These are phyloP conservation scores for Paracoccidioides brasiliensis DNA, from an alignment of 2,329 filamentous ascomycete species.

Conservation along the genomic window DNA sequence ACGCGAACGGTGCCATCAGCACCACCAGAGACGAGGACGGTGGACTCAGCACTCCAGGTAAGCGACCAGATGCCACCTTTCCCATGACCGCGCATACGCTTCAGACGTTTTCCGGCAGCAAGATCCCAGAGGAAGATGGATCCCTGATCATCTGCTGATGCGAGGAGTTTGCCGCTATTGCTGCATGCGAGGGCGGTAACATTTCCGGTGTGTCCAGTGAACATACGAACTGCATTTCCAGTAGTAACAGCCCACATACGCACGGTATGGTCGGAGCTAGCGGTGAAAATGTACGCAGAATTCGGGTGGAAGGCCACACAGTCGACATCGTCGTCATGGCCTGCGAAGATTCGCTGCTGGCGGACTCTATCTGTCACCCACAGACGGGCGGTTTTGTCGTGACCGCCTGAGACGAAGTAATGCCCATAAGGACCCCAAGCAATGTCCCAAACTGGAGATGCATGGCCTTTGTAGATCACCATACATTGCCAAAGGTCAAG, in stretches of 20 bases:
- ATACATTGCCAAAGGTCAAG: constrained; percentile 84
- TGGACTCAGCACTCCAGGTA: constrained; percentile 87
- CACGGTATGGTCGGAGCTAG: constrained; percentile 82
- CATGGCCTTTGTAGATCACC: constrained; percentile 86
- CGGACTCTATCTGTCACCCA: constrained; percentile 92
- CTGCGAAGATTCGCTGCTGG: constrained; percentile 73
- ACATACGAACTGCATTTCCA: constrained; percentile 77
- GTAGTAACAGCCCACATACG: constrained; percentile 94
- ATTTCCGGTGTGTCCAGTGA: constrained; percentile 80
- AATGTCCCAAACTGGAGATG: constrained; percentile 77
- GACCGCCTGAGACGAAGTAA: constrained; percentile 80
- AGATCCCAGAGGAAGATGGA: constrained; percentile 94
- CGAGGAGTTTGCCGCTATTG: constrained; percentile 79
- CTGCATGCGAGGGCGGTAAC: constrained; percentile 76
- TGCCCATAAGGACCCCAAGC: constrained; percentile 87
- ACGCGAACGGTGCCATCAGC: constrained; percentile 85
- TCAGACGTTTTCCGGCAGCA: constrained; percentile 69
- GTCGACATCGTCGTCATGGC: constrained; percentile 88
- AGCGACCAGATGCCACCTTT: constrained; percentile 90
- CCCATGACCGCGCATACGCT: constrained; percentile 85
- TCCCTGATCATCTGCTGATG: constrained; percentile 75
- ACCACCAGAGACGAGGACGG: constrained; percentile 75
- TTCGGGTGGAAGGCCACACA: constrained; percentile 91
- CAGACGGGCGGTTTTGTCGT: constrained; percentile 78
- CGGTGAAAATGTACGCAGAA: constrained; percentile 83